Conservation (phyloP, 306 rosid species). For the Sechiopsis laciniata region DNA sequence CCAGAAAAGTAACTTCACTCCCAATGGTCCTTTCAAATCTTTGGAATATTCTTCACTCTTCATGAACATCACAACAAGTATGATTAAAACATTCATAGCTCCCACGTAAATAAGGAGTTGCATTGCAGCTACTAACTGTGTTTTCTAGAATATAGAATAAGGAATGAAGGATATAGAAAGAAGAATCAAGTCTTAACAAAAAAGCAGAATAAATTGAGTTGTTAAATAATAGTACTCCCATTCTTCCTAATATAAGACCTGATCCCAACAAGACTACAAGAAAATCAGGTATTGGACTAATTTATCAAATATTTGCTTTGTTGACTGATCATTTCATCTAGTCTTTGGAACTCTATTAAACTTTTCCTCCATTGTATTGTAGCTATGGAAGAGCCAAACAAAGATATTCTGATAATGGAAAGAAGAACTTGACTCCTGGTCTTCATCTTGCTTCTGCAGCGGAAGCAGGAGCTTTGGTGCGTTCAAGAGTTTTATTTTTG, state of each 20-base stretch:
- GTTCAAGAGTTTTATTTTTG: slow-evolving; percentile 21
- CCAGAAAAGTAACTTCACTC: not conserved
- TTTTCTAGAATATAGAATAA: not conserved
- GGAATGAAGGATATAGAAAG: not conserved
- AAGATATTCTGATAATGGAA: slow-evolving; percentile 63
- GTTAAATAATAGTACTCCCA: too few relatives aligned
- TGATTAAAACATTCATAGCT: too few relatives aligned
- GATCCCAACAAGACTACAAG: too few relatives aligned
- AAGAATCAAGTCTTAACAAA: not conserved
- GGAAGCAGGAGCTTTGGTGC: slow-evolving; percentile 94
- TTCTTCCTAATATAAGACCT: too few relatives aligned
- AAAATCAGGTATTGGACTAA: not conserved
- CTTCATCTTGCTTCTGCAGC: slow-evolving; percentile 96
- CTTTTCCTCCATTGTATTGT: slow-evolving; percentile 25
- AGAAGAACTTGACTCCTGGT: slow-evolving; percentile 51
- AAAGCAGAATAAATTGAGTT: too few relatives aligned
- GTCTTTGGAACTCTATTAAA: slow-evolving; percentile 10
- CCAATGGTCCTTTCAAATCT: not conserved
- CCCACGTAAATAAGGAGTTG: too few relatives aligned
- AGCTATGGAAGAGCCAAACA: slow-evolving; percentile 83
- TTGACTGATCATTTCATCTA: slow-evolving; percentile 10
- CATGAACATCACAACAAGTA: too few relatives aligned
- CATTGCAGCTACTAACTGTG: too few relatives aligned
- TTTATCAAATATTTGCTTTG: not conserved
- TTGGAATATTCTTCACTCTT: too few relatives aligned